These are phyloP conservation scores for Tricholoma terreum DNA, from an alignment of 768 basidiomycete genomes.

Conservation along the genomic window DNA sequence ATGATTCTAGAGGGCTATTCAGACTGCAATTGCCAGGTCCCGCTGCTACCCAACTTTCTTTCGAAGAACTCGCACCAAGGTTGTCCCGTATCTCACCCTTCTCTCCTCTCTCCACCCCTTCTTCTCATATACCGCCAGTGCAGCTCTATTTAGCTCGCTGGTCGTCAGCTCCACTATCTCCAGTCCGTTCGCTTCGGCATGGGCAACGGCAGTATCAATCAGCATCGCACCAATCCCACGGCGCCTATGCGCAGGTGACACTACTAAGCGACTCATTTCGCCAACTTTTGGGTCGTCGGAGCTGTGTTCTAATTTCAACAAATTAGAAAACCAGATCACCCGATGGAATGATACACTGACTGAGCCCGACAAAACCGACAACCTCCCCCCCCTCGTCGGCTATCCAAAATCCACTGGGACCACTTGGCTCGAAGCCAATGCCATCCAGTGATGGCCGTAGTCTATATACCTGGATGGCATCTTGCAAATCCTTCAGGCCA, in stretches of 20 bases:
- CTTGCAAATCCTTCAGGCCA: slow-evolving; percentile 7
- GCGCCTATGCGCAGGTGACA: slow-evolving; percentile 8
- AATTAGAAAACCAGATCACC: not conserved
- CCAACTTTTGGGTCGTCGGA: slow-evolving; percentile 6
- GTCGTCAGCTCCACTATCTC: slow-evolving; percentile 13
- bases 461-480: slow-evolving; percentile 6
- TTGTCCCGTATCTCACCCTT: slow-evolving; percentile 6
- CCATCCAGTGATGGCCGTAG: slow-evolving; percentile 3
- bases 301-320: not conserved
- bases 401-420: slow-evolving; percentile 13
- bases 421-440: slow-evolving; percentile 1
- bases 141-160: slow-evolving; percentile 12
- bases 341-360: slow-evolving; percentile 3
- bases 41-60: not conserved
- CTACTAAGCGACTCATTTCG: slow-evolving; percentile 12
- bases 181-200: slow-evolving; percentile 9
- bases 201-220: slow-evolving; percentile 9
- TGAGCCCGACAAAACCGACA: slow-evolving; percentile 15
- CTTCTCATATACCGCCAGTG: slow-evolving; percentile 9
- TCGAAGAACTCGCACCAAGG: slow-evolving; percentile 3
- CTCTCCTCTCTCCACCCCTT: slow-evolving; percentile 9
- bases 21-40: too few species aligned
- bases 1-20: too few species aligned
- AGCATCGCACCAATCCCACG: slow-evolving; percentile 12
- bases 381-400: slow-evolving; percentile 11